Conservation (phyloP, 441 rosid genomes). For the Adansonia madagascariensis region DNA sequence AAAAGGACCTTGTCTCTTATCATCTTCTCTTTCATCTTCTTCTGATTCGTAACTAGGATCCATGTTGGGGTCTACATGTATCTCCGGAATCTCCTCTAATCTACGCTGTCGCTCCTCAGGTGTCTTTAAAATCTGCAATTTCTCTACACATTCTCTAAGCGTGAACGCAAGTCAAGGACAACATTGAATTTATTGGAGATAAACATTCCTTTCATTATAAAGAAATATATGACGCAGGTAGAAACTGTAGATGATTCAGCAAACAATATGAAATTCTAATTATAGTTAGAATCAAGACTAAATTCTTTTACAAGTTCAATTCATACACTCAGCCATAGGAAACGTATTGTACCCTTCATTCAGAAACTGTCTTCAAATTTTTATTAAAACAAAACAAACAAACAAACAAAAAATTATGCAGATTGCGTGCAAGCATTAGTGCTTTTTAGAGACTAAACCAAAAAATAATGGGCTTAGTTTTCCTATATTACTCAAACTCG, state of each 20-base stretch:
- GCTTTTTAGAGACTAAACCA: too few relatives aligned
- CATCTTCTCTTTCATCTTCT: conserved; percentile 77
- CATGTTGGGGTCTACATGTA: conserved; percentile 93
- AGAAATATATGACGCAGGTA: background rate
- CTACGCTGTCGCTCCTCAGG: conserved; percentile 93
- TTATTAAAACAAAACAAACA: background rate
- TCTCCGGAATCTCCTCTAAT: conserved; percentile 88
- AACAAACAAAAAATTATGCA: too few relatives aligned
- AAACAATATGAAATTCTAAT: background rate
- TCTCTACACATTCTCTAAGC: conserved; percentile 98
- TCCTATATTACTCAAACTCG: too few relatives aligned
- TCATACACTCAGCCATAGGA: background rate
- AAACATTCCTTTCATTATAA: background rate
- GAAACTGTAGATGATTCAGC: background rate
- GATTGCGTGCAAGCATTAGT: too few relatives aligned
- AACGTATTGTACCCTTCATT: background rate
- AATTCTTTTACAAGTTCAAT: background rate
- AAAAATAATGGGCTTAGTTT: too few relatives aligned
- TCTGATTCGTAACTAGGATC: conserved; percentile 94
- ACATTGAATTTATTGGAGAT: conserved; percentile 16
- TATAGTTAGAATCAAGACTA: background rate
- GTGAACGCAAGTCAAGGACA: conserved; percentile 68
- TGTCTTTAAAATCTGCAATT: conserved; percentile 82
- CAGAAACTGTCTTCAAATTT: background rate
- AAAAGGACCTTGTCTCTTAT: conserved; percentile 65